phyloP scores from a whole-genome alignment of 2,329 filamentous ascomycete species.

The Aschersonia sp. region DNA sequence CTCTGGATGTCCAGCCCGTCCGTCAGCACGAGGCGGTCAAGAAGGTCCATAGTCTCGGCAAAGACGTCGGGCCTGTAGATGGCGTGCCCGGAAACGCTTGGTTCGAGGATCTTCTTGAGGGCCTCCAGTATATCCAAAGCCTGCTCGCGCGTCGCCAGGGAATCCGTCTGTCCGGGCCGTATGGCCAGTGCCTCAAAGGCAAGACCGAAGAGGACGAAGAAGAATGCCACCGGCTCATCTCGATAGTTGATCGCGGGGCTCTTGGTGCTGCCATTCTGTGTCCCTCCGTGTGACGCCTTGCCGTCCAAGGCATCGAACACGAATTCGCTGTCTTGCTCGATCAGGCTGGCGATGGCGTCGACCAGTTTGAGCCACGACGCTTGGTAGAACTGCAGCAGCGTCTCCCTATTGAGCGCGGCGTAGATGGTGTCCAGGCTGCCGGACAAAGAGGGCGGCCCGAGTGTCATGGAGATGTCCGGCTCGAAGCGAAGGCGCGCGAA shows the following conservation, averaged over 20 bases:
- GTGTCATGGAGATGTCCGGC: slow-evolving; percentile 86
- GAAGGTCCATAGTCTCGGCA: slow-evolving; percentile 88
- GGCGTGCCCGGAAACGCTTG: slow-evolving; percentile 87
- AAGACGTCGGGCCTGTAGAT: slow-evolving; percentile 96
- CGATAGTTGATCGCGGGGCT: slow-evolving; percentile 86
- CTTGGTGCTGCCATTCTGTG: slow-evolving; percentile 38
- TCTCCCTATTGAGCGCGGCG: slow-evolving; percentile 85
- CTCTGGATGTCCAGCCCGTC: slow-evolving; percentile 79
- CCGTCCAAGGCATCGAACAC: slow-evolving; percentile 95
- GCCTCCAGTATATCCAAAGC: slow-evolving; percentile 80
- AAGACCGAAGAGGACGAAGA: slow-evolving; percentile 93
- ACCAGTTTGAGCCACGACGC: slow-evolving; percentile 94
- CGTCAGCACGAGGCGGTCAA: slow-evolving; percentile 83
- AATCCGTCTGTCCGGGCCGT: slow-evolving; percentile 37
- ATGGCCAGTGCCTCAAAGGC: slow-evolving; percentile 91
- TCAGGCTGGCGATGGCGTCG: slow-evolving; percentile 90
- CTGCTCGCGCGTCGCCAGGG: slow-evolving; percentile 58
- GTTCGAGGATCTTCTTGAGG: slow-evolving; percentile 86
- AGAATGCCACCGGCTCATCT: slow-evolving; percentile 95
- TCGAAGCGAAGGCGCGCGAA: slow-evolving; percentile 90
- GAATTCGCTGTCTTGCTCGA: slow-evolving; percentile 94
- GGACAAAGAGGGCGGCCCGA: slow-evolving; percentile 66
- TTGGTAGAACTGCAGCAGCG: slow-evolving; percentile 88
- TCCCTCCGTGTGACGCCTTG: slow-evolving; percentile 41
- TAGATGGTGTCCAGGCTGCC: slow-evolving; percentile 89